Evolutionary conservation across 768 basidiomycete species (phyloP).

Genomic region (Pleurotus platypus): DNA sequence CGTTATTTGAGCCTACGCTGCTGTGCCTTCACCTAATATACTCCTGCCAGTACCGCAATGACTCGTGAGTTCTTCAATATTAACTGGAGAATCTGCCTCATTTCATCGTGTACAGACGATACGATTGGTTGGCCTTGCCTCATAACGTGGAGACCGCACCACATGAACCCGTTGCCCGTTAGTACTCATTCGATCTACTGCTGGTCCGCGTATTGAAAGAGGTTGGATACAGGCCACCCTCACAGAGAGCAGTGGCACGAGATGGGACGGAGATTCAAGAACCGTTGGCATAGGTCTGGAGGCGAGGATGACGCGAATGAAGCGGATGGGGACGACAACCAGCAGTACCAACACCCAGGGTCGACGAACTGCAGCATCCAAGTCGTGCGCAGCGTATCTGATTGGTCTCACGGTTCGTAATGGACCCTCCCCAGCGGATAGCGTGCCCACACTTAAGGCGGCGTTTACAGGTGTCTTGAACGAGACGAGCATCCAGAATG

Average conservation of each 20-base stretch:
- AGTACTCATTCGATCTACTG: slow-evolving; percentile 9
- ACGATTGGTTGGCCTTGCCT: slow-evolving; percentile 76
- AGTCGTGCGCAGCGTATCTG: slow-evolving; percentile 79
- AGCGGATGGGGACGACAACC: slow-evolving; percentile 33
- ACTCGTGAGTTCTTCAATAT: slow-evolving; percentile 35
- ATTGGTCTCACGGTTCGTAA: slow-evolving; percentile 82
- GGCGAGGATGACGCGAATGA: slow-evolving; percentile 32
- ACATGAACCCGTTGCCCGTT: slow-evolving; percentile 62
- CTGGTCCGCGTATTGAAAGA: too few relatives aligned
- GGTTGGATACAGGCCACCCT: slow-evolving; percentile 51
- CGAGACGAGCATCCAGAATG: slow-evolving; percentile 91
- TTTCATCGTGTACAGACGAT: slow-evolving; percentile 30
- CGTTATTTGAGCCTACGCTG: slow-evolving; percentile 11
- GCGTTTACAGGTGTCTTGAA: slow-evolving; percentile 49
- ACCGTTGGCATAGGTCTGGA: slow-evolving; percentile 53
- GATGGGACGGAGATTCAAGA: slow-evolving; percentile 57
- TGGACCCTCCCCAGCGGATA: neutral
- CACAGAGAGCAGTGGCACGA: slow-evolving; percentile 58
- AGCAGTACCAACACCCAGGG: slow-evolving; percentile 35
- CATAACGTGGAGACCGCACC: slow-evolving; percentile 62
- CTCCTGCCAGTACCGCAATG: slow-evolving; percentile 34
- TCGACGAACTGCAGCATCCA: slow-evolving; percentile 68
- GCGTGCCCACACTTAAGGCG: neutral
- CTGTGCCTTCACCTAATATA: neutral
- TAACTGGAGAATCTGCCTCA: neutral